Percentiles rank a stretch among this genome's conserved stretches.
Conservation (phyloP, 2,329 filamentous ascomycete species). For the Fonsecaea multimorphosa region DNA sequence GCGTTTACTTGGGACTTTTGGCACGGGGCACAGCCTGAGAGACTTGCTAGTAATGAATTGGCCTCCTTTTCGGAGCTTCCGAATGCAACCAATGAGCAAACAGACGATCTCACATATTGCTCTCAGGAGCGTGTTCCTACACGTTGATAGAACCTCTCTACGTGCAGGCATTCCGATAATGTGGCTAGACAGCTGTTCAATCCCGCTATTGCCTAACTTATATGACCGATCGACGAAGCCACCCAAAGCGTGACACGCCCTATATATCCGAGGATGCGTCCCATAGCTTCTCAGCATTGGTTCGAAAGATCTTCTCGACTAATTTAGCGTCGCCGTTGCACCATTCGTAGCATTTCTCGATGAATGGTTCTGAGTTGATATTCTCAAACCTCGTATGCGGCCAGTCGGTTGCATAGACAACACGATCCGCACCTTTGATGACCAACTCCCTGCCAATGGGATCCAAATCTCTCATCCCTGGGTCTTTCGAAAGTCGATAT, state of each 20-base stretch:
- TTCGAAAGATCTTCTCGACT: slow-evolving; percentile 57
- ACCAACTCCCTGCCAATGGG: slow-evolving; percentile 59
- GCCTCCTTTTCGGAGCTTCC: background rate
- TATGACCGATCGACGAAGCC: background rate
- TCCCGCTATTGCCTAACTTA: background rate
- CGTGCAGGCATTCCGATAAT: background rate
- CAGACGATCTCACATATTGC: background rate
- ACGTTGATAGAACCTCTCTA: background rate
- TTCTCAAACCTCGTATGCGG: slow-evolving; percentile 68
- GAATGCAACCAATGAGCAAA: background rate
- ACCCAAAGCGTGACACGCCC: background rate
- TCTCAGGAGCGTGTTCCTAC: background rate
- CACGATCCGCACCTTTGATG: slow-evolving; percentile 50
- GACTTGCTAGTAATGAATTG: slow-evolving; percentile 4
- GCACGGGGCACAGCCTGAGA: background rate
- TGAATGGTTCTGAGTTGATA: slow-evolving; percentile 62
- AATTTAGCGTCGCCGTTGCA: slow-evolving; percentile 43
- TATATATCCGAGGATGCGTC: slow-evolving; percentile 36
- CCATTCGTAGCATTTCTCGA: slow-evolving; percentile 61
- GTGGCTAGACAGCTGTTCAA: background rate
- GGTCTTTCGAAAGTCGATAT: slow-evolving; percentile 60
- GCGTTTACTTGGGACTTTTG: slow-evolving; percentile 12
- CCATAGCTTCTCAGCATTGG: slow-evolving; percentile 63
- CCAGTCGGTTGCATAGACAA: slow-evolving; percentile 69
- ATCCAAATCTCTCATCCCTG: slow-evolving; percentile 54